phyloP scores from a whole-genome alignment of 169 alveolate genomes.

The Perkinsus marinus region DNA sequence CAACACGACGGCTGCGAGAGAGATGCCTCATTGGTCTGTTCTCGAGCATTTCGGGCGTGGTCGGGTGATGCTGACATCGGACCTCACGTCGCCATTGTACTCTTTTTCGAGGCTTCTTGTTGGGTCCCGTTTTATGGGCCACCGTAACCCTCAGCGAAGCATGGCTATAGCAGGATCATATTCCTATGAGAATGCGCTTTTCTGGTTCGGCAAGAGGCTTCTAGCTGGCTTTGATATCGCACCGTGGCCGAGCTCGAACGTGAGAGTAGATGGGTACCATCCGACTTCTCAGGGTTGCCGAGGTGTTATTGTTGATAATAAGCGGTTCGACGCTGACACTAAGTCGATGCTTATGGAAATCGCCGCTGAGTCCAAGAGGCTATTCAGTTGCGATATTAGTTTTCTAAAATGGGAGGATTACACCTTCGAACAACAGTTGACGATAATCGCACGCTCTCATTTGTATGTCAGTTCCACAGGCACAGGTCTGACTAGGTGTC shows the following conservation, averaged over 20 bases:
- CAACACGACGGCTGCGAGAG: not conserved
- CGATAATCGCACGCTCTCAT: not conserved
- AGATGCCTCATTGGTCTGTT: not conserved
- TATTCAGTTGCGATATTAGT: not conserved
- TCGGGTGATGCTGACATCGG: not conserved
- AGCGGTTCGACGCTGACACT: not conserved
- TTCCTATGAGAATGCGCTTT: not conserved
- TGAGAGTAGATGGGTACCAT: not conserved
- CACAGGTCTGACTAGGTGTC: not conserved
- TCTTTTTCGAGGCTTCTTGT: not conserved
- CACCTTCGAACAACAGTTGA: not conserved
- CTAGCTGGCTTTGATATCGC: not conserved
- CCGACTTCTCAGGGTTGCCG: not conserved
- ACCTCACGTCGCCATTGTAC: not conserved
- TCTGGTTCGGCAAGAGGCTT: not conserved
- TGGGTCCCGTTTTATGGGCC: not conserved
- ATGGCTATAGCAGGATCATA: not conserved
- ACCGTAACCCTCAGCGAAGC: not conserved
- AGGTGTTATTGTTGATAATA: not conserved
- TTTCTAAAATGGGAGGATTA: not conserved
- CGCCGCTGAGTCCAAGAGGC: not conserved
- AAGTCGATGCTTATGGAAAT: not conserved
- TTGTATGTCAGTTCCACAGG: not conserved
- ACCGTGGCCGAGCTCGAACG: not conserved
- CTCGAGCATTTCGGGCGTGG: not conserved